Conservation (phyloP, 2,329 filamentous ascomycete genomes). For the Neopestalotiopsis rosae region DNA sequence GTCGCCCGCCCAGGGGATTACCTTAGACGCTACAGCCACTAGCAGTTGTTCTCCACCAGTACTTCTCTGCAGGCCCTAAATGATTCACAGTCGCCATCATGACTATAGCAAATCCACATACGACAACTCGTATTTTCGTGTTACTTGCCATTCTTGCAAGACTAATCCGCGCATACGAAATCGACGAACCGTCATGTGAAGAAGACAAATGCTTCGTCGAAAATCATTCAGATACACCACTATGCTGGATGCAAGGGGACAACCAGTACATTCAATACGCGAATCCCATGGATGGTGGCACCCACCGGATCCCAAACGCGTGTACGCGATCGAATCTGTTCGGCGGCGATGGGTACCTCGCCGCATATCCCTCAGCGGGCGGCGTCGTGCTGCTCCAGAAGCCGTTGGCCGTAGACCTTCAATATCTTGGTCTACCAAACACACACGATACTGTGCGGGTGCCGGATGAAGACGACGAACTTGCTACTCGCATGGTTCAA, state of each 20-base stretch:
- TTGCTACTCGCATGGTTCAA: conserved; percentile 10
- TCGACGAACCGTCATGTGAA: neutral
- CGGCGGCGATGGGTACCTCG: conserved; percentile 11
- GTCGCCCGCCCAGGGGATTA: no score
- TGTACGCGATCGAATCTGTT: conserved; percentile 8
- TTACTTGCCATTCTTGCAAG: neutral
- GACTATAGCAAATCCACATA: neutral
- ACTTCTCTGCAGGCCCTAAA: neutral
- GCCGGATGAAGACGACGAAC: conserved; percentile 4
- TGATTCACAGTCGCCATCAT: neutral
- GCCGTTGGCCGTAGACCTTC: conserved; percentile 9
- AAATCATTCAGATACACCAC: neutral
- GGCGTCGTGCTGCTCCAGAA: neutral
- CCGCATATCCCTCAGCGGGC: neutral
- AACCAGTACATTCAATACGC: neutral
- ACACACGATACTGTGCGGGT: conserved; percentile 4
- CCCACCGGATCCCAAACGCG: neutral
- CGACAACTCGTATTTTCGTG: neutral
- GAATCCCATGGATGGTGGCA: neutral
- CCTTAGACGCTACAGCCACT: no score
- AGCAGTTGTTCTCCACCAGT: no score
- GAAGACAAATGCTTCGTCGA: neutral
- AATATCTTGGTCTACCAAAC: conserved; percentile 5
- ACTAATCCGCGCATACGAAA: neutral
- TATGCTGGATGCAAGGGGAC: neutral